Evolutionary conservation across 345 rosid species (phyloP), one percentile per base, ranked within the genome.

Genomic region (Odontarrhena argentea): DNA sequence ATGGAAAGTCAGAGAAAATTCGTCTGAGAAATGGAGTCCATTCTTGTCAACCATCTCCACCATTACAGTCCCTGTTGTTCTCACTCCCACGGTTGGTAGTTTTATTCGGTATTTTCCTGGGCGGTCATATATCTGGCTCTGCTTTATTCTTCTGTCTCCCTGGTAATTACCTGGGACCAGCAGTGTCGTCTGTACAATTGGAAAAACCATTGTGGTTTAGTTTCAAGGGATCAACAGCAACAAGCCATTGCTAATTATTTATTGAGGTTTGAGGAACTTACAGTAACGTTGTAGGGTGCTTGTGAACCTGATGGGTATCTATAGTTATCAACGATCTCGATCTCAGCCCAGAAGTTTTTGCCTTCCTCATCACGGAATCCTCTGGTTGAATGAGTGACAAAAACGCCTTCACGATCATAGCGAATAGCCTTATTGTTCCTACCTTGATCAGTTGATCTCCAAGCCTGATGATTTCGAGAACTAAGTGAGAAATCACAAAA

Each of bases 321-420:
- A 69, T 95, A 76, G 42, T 76, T 79, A 73, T 95, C 98, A 24
- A 91, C 88, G 63, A 95, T 91, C 79, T 95, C 98, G 60, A 95
- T 77, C 82, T 95, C 99, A 70, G 89, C 83, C 98, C 97, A 94
- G 76, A 91, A 91, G 82, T 40, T 84, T 86, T 87, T 91, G 74
- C 99, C 99, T 84, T 95, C 99, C 78, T 95, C 99, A 55, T 95
- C 99, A 6, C 92, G 98, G 82, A 87, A 95, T 55, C 85, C 77
- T 95, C 99, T 86, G 14, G 97, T 87, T 36, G 98, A 80, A 76
- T 81, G 90, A 44, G 93, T 86, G 43, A 91, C 81, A 57, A 82
- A 86, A 57, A 94, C 68, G 36, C 97, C 99, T 83, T 91, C 85
- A 42, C 92, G 96, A 55, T 84, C 83, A 65, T 81, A 72, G 7